Percentiles rank a stretch among this genome's conserved stretches.
phyloP scores from a whole-genome alignment of 2,329 filamentous ascomycete genomes.

The Aureobasidium sp. region DNA sequence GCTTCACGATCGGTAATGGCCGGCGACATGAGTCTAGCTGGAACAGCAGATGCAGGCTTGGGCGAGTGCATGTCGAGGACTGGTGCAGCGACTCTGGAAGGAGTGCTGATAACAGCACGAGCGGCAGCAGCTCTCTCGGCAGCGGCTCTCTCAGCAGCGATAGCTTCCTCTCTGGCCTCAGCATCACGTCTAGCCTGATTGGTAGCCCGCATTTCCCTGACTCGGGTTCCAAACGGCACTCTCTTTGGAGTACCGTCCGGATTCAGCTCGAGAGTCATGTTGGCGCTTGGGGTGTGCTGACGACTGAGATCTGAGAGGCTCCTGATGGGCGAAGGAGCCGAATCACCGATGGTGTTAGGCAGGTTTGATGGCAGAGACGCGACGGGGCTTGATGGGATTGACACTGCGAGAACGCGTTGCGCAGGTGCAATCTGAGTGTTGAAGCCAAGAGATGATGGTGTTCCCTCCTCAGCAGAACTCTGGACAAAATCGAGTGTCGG shows the following conservation, averaged over 20 bases:
- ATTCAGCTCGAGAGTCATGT: background rate
- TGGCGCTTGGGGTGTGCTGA: background rate
- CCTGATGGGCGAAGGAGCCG: slow-evolving; percentile 16
- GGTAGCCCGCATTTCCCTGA: too few species aligned
- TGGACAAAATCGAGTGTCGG: background rate
- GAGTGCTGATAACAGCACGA: background rate
- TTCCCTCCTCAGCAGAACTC: background rate
- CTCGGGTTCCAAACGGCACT: too few species aligned
- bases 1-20: slow-evolving; percentile 12
- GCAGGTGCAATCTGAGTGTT: background rate
- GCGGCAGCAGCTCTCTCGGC: background rate
- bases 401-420: background rate
- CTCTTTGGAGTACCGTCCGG: background rate
- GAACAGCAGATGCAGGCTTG: slow-evolving; percentile 11
- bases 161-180: too few species aligned
- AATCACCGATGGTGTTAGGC: slow-evolving; percentile 19
- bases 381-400: slow-evolving; percentile 16
- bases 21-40: slow-evolving; percentile 4
- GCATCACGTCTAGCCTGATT: too few species aligned
- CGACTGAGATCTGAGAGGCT: background rate
- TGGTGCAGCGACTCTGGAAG: background rate
- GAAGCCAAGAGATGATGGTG: background rate
- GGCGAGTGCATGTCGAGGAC: background rate
- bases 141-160: background rate
- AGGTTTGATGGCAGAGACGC: slow-evolving; percentile 18